Evolutionary conservation across 2,329 filamentous ascomycete species (phyloP).

Genomic region (Fusarium sterilihyphosum): DNA sequence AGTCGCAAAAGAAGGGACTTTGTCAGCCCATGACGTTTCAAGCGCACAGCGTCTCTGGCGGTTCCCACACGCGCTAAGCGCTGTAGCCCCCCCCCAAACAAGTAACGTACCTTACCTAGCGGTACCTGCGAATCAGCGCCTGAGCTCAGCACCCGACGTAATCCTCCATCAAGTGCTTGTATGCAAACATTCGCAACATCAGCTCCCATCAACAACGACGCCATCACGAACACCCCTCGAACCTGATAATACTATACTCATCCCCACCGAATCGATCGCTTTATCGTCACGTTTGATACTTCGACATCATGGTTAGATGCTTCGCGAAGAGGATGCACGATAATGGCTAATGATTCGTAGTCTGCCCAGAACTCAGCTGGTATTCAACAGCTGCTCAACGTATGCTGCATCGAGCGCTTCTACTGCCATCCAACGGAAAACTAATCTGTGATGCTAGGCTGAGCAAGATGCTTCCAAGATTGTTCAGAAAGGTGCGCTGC

Average conservation of each 20-base stretch:
- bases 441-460: constrained; percentile 65
- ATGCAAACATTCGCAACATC: constrained; percentile 32
- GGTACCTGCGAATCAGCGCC: constrained; percentile 28
- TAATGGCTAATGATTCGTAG: constrained; percentile 59
- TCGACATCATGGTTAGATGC: constrained; percentile 37
- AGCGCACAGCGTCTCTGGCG: constrained; percentile 25
- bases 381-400: constrained; percentile 98
- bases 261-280: neutral
- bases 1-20: constrained; percentile 18
- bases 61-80: constrained; percentile 28
- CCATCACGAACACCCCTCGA: constrained; percentile 10
- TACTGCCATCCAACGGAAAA: neutral
- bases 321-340: constrained; percentile 1
- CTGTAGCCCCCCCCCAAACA: constrained; percentile 1
- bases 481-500: constrained; percentile 86
- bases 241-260: neutral
- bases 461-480: constrained; percentile 99
- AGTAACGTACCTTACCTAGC: constrained; percentile 17
- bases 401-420: constrained; percentile 58
- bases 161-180: constrained; percentile 27
- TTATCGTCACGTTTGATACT: neutral
- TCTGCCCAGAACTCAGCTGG: constrained; percentile 98
- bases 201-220: constrained; percentile 28
- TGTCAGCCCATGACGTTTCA: constrained; percentile 32
- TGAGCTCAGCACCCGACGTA: constrained; percentile 34